These are phyloP conservation scores for Skeletonema tropicum DNA, from an alignment of 108 stramenopile species.

Conservation along the genomic window DNA sequence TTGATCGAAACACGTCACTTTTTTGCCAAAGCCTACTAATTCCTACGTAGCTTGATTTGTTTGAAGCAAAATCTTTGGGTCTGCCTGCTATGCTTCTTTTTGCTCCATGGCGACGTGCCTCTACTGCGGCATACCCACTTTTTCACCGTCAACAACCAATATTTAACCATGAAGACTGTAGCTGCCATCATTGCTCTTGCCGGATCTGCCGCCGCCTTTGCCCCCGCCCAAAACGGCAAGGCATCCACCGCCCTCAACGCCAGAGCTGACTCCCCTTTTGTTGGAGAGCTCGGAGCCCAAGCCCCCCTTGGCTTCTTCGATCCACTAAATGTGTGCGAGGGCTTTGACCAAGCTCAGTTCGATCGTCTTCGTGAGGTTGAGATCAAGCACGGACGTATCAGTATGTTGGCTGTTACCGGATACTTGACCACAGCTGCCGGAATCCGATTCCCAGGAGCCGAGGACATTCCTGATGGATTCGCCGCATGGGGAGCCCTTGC, in stretches of 20 bases:
- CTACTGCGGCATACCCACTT: conserved; percentile 54
- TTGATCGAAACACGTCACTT: not conserved
- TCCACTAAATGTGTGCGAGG: conserved; percentile 63
- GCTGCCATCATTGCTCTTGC: conserved; percentile 43
- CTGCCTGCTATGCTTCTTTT: not conserved
- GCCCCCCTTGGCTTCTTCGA: conserved; percentile 66
- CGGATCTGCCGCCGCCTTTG: conserved; percentile 49
- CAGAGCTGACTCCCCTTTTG: conserved; percentile 15
- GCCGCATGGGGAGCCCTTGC: conserved; percentile 34
- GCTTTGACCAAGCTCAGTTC: conserved; percentile 53
- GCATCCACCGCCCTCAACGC: conserved; percentile 17
- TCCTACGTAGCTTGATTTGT: not conserved
- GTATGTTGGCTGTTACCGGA: conserved; percentile 55
- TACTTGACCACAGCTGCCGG: conserved; percentile 70
- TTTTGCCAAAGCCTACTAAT: not conserved
- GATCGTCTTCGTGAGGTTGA: conserved; percentile 69
- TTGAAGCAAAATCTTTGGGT: not conserved
- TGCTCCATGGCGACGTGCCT: conserved; percentile 53
- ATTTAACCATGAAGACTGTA: conserved; percentile 38
- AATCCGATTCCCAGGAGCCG: conserved; percentile 46
- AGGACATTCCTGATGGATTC: conserved; percentile 51
- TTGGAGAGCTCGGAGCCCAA: conserved; percentile 53
- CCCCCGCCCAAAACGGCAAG: conserved; percentile 28
- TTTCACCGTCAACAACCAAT: not conserved
- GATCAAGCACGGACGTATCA: conserved; percentile 64